phyloP scores from a whole-genome alignment of 441 rosid genomes.

The Bocquillonia castaneifolia region DNA sequence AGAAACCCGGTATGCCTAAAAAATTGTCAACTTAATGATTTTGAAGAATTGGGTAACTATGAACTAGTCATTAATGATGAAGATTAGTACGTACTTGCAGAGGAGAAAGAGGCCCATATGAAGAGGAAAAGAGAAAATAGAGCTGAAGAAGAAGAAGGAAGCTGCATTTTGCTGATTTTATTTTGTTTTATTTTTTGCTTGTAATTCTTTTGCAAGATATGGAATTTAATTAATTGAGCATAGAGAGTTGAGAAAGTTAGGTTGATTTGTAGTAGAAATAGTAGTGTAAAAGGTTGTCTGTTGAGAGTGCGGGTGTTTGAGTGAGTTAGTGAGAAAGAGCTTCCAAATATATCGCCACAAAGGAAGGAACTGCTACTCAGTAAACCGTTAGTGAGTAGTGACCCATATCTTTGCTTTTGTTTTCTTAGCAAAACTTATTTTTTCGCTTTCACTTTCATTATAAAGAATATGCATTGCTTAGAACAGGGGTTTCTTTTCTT shows the following conservation, averaged over 20 bases:
- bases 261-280: neutral
- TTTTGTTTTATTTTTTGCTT: too few species aligned
- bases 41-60: too few species aligned
- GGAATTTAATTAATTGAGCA: too few species aligned
- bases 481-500: constrained; percentile 38
- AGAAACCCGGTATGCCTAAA: too few species aligned
- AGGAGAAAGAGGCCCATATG: constrained; percentile 24
- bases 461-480: constrained; percentile 60
- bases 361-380: neutral
- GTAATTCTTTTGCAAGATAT: neutral
- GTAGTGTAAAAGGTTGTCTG: neutral
- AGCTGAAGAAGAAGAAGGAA: constrained; percentile 30
- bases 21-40: too few species aligned
- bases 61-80: too few species aligned
- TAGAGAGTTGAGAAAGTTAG: too few species aligned
- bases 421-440: neutral
- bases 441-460: constrained; percentile 28
- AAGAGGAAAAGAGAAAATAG: constrained; percentile 33
- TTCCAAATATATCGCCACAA: constrained; percentile 16
- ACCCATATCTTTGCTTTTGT: constrained; percentile 21
- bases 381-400: neutral
- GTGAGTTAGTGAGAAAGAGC: neutral
- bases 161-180: constrained; percentile 14
- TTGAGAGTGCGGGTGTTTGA: neutral
- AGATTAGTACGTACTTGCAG: constrained; percentile 35